A percentile compares a stretch with the other conserved stretches of the same genome.
phyloP scores from a whole-genome alignment of 306 rosid genomes.

The Castanopsis chinensis region DNA sequence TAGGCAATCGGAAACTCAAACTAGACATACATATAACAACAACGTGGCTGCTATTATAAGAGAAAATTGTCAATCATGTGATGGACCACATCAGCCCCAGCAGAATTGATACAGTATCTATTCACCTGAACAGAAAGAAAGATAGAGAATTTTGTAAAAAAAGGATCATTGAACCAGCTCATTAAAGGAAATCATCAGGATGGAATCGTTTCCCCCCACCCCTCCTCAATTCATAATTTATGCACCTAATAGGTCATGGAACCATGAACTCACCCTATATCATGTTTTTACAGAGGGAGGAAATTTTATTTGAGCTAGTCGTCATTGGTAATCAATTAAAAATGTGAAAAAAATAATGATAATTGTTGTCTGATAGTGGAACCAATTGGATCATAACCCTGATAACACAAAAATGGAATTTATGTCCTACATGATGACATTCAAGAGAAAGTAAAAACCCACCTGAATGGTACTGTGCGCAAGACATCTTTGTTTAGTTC shows the following conservation, averaged over 20 bases:
- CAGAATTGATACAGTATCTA: slow-evolving; percentile 44
- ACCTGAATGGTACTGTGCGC: slow-evolving; percentile 92
- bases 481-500: slow-evolving; percentile 54
- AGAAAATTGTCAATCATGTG: slow-evolving; percentile 80
- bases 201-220: background rate
- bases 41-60: slow-evolving; percentile 18
- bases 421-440: background rate
- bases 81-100: slow-evolving; percentile 75
- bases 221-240: background rate
- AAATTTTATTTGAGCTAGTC: background rate
- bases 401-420: background rate
- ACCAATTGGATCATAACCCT: background rate
- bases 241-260: background rate
- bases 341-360: background rate
- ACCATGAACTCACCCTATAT: background rate
- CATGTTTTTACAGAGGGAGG: background rate
- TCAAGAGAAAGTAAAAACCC: slow-evolving; percentile 19
- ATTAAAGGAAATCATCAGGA: background rate
- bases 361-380: background rate
- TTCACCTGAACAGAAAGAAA: slow-evolving; percentile 52
- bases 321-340: background rate
- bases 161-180: background rate
- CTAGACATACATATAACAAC: background rate
- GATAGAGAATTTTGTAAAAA: background rate
- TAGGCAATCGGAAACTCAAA: no score